A percentile compares a stretch with the other conserved stretches of the same genome.
phyloP scores from a whole-genome alignment of 345 rosid genomes.

The Kandelia obovata region DNA sequence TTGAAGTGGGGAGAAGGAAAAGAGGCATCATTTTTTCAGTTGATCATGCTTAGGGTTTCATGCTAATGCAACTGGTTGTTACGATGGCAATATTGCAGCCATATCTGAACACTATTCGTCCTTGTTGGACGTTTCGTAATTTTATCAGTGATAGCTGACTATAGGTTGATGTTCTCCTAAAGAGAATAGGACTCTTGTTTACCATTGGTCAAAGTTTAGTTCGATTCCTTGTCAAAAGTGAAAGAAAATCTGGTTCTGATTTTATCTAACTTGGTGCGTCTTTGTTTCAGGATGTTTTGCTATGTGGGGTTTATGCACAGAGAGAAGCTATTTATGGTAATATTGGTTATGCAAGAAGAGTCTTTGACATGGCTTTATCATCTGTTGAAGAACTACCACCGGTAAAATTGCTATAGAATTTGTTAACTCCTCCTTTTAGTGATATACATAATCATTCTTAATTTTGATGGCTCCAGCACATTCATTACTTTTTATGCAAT shows the following conservation, averaged over 20 bases:
- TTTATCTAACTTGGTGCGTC: slow-evolving; percentile 9
- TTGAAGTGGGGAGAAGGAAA: too few relatives aligned
- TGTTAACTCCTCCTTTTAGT: neutral
- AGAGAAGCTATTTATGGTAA: slow-evolving; percentile 86
- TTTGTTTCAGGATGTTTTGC: slow-evolving; percentile 66
- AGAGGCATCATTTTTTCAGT: too few relatives aligned
- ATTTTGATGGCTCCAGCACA: neutral
- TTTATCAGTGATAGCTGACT: neutral
- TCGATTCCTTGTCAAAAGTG: neutral
- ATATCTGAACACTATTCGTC: too few relatives aligned
- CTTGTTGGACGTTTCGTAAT: neutral
- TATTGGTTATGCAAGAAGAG: slow-evolving; percentile 79
- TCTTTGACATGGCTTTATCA: slow-evolving; percentile 89
- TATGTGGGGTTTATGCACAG: slow-evolving; percentile 93
- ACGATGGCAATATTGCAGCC: too few relatives aligned
- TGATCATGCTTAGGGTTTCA: too few relatives aligned
- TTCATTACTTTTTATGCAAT: too few relatives aligned
- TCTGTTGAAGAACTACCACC: slow-evolving; percentile 67
- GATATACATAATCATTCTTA: neutral
- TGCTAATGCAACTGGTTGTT: too few relatives aligned
- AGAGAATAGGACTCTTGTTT: neutral
- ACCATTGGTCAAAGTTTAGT: neutral
- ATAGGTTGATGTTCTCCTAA: neutral
- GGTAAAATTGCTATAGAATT: slow-evolving; percentile 40
- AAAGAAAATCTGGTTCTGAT: neutral